Base-by-base conservation (phyloP, 768 basidiomycete genomes). In the Dentipellis fragilis region DNA sequence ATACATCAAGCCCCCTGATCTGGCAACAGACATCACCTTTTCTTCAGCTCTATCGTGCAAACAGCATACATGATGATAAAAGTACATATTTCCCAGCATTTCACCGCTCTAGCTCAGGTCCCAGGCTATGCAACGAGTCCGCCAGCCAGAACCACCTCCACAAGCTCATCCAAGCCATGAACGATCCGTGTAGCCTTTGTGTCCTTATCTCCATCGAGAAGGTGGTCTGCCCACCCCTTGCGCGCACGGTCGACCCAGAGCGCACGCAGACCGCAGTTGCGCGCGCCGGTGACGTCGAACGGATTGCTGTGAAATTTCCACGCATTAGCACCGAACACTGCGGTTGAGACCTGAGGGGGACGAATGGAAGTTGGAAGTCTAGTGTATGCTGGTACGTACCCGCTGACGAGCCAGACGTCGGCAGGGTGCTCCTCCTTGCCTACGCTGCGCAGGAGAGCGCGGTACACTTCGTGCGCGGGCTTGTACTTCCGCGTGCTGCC, bases 221-320 rank as follows among this genome's bases (percentile, higher is more conserved):
- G 56, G 19, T 49, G 58, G 56, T 69, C 68, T 11, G 34, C 40
- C 68, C 68, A 69, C 12, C 64, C 66, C 23, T 55, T 56, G 10
- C 58, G 58, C 17, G 56, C 56, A 11, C 67, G 51, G 52, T 69
- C 64, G 35, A 69, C 61, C 68, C 68, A 69, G 17, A 68, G 55
- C 9, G 66, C 63, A 39, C 62, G 58, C 46, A 68, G 37, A 3
- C 67, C 67, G 7, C 58, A 59, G 8, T 38, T 54, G 34, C 60
- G 58, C 10, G 68, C 68, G 10, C 68, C 68, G 10, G 63, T 59
- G 34, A 69, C 61, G 54, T 69, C 68, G 58, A 69, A 69, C 10
- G 68, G 67, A 53, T 69, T 69, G 19, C 68, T 69, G 46, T n/a
- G n/a, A 16, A 45, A 17, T 29, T 29, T 3, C 29, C 29, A 29